Percentiles rank a stretch among this genome's conserved stretches.
Conservation (phyloP, 1,284 basidiomycete species). For the Violaceomyces palustris region DNA sequence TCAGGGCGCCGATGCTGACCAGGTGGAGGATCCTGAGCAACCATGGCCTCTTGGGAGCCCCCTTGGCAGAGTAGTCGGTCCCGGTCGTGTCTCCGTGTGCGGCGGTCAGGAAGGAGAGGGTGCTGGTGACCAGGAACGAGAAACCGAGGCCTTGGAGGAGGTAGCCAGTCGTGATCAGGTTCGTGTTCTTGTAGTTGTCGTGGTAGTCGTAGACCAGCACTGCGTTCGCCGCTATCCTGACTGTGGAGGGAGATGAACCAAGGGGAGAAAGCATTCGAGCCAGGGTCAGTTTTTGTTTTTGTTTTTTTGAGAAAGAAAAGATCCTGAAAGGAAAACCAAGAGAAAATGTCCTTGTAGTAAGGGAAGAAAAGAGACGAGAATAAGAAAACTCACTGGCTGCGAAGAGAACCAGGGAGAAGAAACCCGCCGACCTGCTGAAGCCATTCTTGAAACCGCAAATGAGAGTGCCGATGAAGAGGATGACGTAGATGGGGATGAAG, state of each 20-base stretch:
- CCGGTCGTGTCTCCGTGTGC: slow-evolving; percentile 1
- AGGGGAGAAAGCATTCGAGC: background rate
- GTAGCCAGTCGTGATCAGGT: slow-evolving; percentile 2
- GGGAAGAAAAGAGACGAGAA: background rate
- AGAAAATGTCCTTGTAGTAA: too few relatives aligned
- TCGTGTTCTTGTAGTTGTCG: slow-evolving; percentile 2
- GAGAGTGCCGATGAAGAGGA: slow-evolving; percentile 1
- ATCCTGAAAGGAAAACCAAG: background rate
- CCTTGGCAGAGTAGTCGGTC: background rate
- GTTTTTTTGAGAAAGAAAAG: background rate
- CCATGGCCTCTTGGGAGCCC: background rate
- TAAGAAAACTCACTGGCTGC: background rate
- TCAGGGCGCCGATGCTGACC: slow-evolving; percentile 3
- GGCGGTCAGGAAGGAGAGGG: slow-evolving; percentile 4
- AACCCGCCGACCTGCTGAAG: background rate
- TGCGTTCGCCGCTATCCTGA: slow-evolving; percentile 4
- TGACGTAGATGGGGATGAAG: slow-evolving; percentile 2
- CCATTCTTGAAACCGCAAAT: slow-evolving; percentile 1
- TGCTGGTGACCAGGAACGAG: slow-evolving; percentile 6
- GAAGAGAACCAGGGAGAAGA: slow-evolving; percentile 5
- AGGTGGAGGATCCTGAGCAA: slow-evolving; percentile 3
- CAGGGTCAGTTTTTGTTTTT: background rate
- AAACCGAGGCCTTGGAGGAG: slow-evolving; percentile 8
- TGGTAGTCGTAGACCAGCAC: slow-evolving; percentile 5
- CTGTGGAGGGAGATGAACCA: background rate